Evolutionary conservation across 2,329 filamentous ascomycete genomes (phyloP), one percentile per base, ranked within the genome.

Genomic region (Didymella pomorum): DNA sequence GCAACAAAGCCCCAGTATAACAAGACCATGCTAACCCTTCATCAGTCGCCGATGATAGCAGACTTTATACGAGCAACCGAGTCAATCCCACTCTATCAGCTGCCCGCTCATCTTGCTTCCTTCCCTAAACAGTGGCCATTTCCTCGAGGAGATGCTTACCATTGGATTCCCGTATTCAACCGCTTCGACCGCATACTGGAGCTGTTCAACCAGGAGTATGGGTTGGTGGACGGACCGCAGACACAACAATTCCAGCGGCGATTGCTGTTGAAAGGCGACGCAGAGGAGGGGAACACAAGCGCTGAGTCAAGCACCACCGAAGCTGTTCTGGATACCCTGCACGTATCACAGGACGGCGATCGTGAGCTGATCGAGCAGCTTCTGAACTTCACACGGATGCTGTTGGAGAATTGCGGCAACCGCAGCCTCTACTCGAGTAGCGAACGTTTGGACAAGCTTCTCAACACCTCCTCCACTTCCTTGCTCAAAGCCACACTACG

Each of bases 361-460:
- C 83, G 88, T 67, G 82, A 90, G 71, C 83, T 99, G 61, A 81
- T 98, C 55, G 89, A 96, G 74, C 83, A 86, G 28, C 84, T 98
- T 52, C 82, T 99, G 60, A 84, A 86, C 67, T 99, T 99, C 77
- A 97, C 93, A 21, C 87, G 89, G 61, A 86, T 96, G 76, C 83
- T 99, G 28, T 81, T 98, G 50, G 92, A 98, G 75, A 95, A 97
- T 74, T 99, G 95, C 78, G 95, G 94, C 59, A 99, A 99, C 74
- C 86, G 96, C 67, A 97, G 93, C 79, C 88, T 99, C 69, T 99
- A 98, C 76, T 92, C 90, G 60, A 99, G 95, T 81, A 98, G 94
- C 75, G 84, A 89, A 65, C 91, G 96, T 69, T 81, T 99, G 61
- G 95, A 94, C 74, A 89, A 93, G 73, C 84, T 99, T 39, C 85